Percentiles rank a stretch among this genome's conserved stretches.
Evolutionary conservation across 768 basidiomycete species (phyloP).

Genomic region (Tubosaeta brunneosetosa): DNA sequence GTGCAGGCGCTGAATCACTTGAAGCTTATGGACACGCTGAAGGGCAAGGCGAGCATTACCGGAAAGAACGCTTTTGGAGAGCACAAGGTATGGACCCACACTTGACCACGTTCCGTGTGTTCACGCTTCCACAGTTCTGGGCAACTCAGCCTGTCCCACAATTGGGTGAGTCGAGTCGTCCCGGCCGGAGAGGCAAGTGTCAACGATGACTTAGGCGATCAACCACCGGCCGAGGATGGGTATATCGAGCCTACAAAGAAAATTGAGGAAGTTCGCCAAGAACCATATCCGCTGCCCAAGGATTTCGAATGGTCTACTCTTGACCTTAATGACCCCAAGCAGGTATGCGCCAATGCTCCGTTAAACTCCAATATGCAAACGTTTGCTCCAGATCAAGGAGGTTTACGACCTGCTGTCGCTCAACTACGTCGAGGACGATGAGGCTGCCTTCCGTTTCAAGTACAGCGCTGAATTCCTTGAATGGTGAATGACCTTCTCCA

Average conservation of each 20-base stretch:
- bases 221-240: slow-evolving; percentile 68
- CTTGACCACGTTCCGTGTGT: slow-evolving; percentile 10
- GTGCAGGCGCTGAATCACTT: slow-evolving; percentile 67
- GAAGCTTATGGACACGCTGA: slow-evolving; percentile 79
- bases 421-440: slow-evolving; percentile 96
- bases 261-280: slow-evolving; percentile 76
- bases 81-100: slow-evolving; percentile 64
- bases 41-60: slow-evolving; percentile 74
- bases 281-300: slow-evolving; percentile 82
- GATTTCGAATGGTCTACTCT: slow-evolving; percentile 90
- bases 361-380: background rate
- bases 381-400: slow-evolving; percentile 65
- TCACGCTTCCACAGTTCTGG: slow-evolving; percentile 70
- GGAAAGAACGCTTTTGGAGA: slow-evolving; percentile 80
- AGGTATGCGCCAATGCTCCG: slow-evolving; percentile 43
- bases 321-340: slow-evolving; percentile 69
- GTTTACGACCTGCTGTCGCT: slow-evolving; percentile 86
- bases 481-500: slow-evolving; percentile 52
- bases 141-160: slow-evolving; percentile 96
- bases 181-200: background rate
- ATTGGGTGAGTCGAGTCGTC: slow-evolving; percentile 43
- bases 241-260: slow-evolving; percentile 82
- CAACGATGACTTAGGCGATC: slow-evolving; percentile 46
- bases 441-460: slow-evolving; percentile 94
- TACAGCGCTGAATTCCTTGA: slow-evolving; percentile 92